A percentile compares a stretch with the other conserved stretches of the same genome.
Conservation (phyloP, 2,329 filamentous ascomycete species). For the Apiospora sp. region DNA sequence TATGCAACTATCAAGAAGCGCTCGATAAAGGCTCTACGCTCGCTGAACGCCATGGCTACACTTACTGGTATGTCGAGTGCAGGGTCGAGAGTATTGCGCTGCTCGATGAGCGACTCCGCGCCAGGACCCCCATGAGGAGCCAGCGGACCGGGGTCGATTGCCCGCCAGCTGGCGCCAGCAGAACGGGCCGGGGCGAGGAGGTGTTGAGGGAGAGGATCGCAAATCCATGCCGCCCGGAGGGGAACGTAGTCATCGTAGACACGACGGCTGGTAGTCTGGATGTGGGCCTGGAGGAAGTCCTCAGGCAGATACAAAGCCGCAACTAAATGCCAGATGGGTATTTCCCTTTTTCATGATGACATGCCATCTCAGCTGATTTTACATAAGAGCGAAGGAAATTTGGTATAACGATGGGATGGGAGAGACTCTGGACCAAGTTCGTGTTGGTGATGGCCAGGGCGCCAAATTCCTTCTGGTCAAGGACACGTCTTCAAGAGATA, state of each 20-base stretch:
- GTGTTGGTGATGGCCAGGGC: background rate
- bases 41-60: slow-evolving; percentile 34
- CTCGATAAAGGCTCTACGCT: slow-evolving; percentile 41
- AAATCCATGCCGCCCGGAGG: slow-evolving; percentile 16
- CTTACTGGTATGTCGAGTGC: slow-evolving; percentile 35
- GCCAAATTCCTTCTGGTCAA: background rate
- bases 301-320: background rate
- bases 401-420: background rate
- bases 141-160: slow-evolving; percentile 26
- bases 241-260: background rate
- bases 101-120: slow-evolving; percentile 26
- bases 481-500: background rate
- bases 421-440: background rate
- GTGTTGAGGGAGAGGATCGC: background rate
- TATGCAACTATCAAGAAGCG: slow-evolving; percentile 45
- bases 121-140: slow-evolving; percentile 22
- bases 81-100: slow-evolving; percentile 25
- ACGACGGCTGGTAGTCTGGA: background rate
- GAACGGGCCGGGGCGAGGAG: background rate
- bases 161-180: background rate
- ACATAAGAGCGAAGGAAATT: background rate
- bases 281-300: background rate
- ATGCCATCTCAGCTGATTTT: background rate
- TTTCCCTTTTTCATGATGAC: background rate
- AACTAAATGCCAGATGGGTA: background rate